Evolutionary conservation across 192 early-diverging fungal genomes (phyloP), one percentile per base, ranked within the genome.

Genomic region (Lunasporangiospora selenospora): DNA sequence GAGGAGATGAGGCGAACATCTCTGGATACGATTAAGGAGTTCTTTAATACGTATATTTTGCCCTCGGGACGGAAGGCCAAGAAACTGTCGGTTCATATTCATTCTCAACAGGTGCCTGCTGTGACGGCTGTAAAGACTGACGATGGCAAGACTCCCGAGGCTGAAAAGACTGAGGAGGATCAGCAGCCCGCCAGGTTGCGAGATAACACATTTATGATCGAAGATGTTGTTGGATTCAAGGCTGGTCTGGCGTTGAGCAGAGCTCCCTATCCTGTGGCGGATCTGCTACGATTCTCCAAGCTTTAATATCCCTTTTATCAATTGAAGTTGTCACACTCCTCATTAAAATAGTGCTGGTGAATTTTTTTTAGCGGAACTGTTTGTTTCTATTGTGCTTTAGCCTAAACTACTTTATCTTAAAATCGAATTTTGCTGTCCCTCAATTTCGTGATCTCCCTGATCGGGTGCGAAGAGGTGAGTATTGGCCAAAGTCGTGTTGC

Each of bases 1-100:
- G 70, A 78, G 42, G 78, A 79, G 55, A 80, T 93, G 45, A 64
- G 73, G 18, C 50, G 30, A 13, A 75, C 87, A 4, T 63, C 71
- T 6, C 78, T 84, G 39, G 56, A 58, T 8, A 75, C 77, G 10
- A 64, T 91, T 12, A 41, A 88, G 1, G 77, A 76, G 18, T 94
- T 94, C 50, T 89, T 81, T 52, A 75, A 85, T 4, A 47, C 47
- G 16, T 81, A 80, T 19, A 85, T 94, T 48, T 58, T 78, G 55
- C 83, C 85, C 3, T 58, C 62, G 12, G 87, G 88, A 2, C 38
- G 75, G 2, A 61, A 34, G 15, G 53, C 84, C 9, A 80, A 84
- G 40, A 90, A 92, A 60, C 56, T 94, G 29, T 86, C 86, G 10
- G 82, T 90, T 0, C 91, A 93, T 75, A 26, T 87, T n/a, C 64